These are phyloP conservation scores for Gracilaria gracilis DNA, from an alignment of 23 red algal genomes.

Conservation along the genomic window DNA sequence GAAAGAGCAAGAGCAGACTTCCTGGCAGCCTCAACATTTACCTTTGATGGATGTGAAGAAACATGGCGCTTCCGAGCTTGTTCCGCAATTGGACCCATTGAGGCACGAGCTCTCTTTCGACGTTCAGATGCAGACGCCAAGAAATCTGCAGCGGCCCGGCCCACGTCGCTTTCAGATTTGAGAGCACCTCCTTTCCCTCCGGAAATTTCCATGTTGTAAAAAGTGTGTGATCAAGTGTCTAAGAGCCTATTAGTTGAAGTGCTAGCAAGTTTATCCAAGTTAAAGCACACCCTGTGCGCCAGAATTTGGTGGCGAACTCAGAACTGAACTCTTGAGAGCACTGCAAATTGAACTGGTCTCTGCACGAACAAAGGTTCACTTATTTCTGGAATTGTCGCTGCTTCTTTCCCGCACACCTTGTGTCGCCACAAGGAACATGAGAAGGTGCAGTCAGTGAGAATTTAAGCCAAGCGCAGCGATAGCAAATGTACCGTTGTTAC, in stretches of 20 bases:
- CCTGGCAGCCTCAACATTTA: slow-evolving; percentile 49
- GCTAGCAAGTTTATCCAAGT: background rate
- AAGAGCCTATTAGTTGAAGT: background rate
- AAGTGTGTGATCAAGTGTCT: background rate
- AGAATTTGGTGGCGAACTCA: background rate
- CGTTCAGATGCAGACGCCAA: slow-evolving; percentile 57
- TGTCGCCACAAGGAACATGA: no score
- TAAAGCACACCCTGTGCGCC: background rate
- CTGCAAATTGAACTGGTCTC: background rate
- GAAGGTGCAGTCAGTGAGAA: no score
- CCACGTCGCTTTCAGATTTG: slow-evolving; percentile 44
- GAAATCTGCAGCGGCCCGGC: slow-evolving; percentile 57
- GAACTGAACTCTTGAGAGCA: background rate
- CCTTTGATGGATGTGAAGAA: slow-evolving; percentile 26
- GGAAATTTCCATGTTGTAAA: slow-evolving; percentile 9
- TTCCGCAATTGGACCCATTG: slow-evolving; percentile 17
- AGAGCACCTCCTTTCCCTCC: slow-evolving; percentile 1
- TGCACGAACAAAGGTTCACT: background rate
- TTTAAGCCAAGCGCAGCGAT: no score
- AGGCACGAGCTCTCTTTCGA: slow-evolving; percentile 61
- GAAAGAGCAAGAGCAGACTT: slow-evolving; percentile 51
- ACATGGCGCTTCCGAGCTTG: slow-evolving; percentile 39
- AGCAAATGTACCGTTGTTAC: no score
- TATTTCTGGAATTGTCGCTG: background rate
- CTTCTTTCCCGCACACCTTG: no score